A percentile compares a stretch with the other conserved stretches of the same genome.
Conservation (phyloP, 1,139 yeast genomes). For the Taphrina wiesneri region DNA sequence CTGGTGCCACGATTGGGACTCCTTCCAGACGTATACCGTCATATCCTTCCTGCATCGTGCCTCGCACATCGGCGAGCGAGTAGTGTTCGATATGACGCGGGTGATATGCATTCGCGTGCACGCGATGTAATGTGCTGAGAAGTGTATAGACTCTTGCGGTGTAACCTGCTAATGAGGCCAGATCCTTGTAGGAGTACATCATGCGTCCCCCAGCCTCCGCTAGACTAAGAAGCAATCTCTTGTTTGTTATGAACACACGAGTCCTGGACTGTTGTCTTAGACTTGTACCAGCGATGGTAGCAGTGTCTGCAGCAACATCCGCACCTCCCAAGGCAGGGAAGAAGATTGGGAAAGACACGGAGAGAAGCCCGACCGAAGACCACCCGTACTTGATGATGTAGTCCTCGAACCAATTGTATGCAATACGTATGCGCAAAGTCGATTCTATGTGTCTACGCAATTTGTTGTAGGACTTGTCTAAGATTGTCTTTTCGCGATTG, state of each 20-base stretch:
- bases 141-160: constrained; percentile 82
- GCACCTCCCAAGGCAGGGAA: constrained; percentile 50
- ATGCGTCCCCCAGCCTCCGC: constrained; percentile 97
- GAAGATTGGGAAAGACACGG: constrained; percentile 83
- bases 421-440: constrained; percentile 53
- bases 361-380: constrained; percentile 91
- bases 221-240: constrained; percentile 80
- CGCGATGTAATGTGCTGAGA: constrained; percentile 74
- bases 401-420: constrained; percentile 77
- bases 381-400: constrained; percentile 86
- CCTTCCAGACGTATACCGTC: constrained; percentile 80
- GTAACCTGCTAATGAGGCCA: constrained; percentile 87
- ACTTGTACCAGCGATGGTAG: constrained; percentile 38
- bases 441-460: constrained; percentile 57
- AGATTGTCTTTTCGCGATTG: constrained; percentile 68
- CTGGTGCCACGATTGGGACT: constrained; percentile 70
- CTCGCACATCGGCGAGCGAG: constrained; percentile 59
- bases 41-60: constrained; percentile 78
- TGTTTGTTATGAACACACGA: constrained; percentile 87
- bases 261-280: constrained; percentile 50
- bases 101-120: constrained; percentile 58
- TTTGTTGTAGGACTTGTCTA: constrained; percentile 59
- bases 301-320: constrained; percentile 41
- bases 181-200: constrained; percentile 91
- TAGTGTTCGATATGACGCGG: constrained; percentile 38